Evolutionary conservation across 2,329 filamentous ascomycete species (phyloP).

Genomic region (Colletotrichum ledebouriae): DNA sequence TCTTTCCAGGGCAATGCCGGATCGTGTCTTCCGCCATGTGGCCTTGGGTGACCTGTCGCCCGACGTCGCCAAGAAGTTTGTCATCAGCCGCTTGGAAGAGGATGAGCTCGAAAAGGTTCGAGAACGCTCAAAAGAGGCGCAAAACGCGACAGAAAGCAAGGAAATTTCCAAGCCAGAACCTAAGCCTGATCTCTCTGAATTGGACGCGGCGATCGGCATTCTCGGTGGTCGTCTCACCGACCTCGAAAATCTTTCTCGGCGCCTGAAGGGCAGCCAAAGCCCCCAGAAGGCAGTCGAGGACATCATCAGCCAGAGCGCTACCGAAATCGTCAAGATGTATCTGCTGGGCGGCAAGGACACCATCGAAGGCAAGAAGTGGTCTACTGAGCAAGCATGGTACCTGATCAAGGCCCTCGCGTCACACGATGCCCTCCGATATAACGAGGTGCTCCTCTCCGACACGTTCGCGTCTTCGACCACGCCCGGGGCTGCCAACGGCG

Average conservation of each 20-base stretch:
- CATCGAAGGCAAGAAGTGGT: constrained; percentile 74
- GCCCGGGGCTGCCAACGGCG: constrained; percentile 69
- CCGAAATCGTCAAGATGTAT: constrained; percentile 94
- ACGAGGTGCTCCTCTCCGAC: constrained; percentile 83
- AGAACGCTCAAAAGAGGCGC: constrained; percentile 45
- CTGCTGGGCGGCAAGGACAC: constrained; percentile 72
- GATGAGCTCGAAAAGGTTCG: constrained; percentile 48
- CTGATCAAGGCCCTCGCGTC: constrained; percentile 83
- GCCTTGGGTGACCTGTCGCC: constrained; percentile 88
- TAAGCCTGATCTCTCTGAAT: constrained; percentile 70
- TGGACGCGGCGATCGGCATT: constrained; percentile 84
- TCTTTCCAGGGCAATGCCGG: constrained; percentile 87
- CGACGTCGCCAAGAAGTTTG: constrained; percentile 88
- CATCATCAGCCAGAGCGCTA: constrained; percentile 89
- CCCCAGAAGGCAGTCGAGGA: constrained; percentile 85
- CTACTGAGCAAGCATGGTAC: constrained; percentile 89
- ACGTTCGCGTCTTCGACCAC: constrained; percentile 75
- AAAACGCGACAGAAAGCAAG: constrained; percentile 47
- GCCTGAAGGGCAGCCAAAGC: constrained; percentile 88
- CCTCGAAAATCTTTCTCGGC: constrained; percentile 91
- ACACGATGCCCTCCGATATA: constrained; percentile 81
- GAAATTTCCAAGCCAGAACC: constrained; percentile 45
- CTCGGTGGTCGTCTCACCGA: constrained; percentile 95
- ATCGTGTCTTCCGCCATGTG: constrained; percentile 89
- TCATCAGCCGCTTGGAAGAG: constrained; percentile 83